Evolutionary conservation across 768 basidiomycete genomes (phyloP).

Genomic region (Leccinum rimulosum): DNA sequence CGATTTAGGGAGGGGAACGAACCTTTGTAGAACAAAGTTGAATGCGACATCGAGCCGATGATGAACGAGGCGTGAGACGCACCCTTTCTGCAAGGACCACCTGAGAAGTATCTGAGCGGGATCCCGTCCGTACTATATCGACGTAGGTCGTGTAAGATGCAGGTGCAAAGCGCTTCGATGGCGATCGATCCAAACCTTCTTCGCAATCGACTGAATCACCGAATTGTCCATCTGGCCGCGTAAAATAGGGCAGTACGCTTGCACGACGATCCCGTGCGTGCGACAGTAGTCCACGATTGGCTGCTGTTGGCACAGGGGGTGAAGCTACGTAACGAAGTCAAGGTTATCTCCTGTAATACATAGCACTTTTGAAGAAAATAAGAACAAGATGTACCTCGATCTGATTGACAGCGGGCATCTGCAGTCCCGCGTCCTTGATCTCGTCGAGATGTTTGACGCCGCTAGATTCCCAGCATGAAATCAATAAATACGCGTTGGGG

Average conservation of each 20-base stretch:
- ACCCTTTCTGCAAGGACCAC: slow-evolving; percentile 89
- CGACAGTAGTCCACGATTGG: slow-evolving; percentile 75
- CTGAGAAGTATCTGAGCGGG: slow-evolving; percentile 81
- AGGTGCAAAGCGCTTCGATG: slow-evolving; percentile 6
- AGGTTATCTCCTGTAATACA: slow-evolving; percentile 3
- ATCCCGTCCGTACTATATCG: slow-evolving; percentile 51
- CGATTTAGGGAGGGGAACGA: slow-evolving; percentile 81
- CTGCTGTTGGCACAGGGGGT: slow-evolving; percentile 80
- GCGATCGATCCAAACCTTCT: slow-evolving; percentile 45
- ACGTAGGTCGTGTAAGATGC: neutral
- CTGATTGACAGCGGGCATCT: slow-evolving; percentile 75
- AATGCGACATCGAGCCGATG: neutral
- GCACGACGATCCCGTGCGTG: slow-evolving; percentile 54
- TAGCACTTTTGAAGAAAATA: neutral
- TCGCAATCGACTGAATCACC: slow-evolving; percentile 50
- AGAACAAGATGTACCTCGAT: slow-evolving; percentile 54
- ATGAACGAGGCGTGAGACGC: slow-evolving; percentile 23
- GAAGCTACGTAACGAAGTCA: slow-evolving; percentile 46
- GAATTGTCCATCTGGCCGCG: slow-evolving; percentile 55
- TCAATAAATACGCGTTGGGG: neutral
- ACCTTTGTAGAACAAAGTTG: slow-evolving; percentile 40
- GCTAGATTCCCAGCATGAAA: slow-evolving; percentile 36
- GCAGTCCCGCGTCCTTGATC: slow-evolving; percentile 58
- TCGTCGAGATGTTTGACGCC: slow-evolving; percentile 72
- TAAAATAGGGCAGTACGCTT: slow-evolving; percentile 79